phyloP scores from a whole-genome alignment of 2,329 filamentous ascomycete genomes.

The Coniochaeta prunicola region DNA sequence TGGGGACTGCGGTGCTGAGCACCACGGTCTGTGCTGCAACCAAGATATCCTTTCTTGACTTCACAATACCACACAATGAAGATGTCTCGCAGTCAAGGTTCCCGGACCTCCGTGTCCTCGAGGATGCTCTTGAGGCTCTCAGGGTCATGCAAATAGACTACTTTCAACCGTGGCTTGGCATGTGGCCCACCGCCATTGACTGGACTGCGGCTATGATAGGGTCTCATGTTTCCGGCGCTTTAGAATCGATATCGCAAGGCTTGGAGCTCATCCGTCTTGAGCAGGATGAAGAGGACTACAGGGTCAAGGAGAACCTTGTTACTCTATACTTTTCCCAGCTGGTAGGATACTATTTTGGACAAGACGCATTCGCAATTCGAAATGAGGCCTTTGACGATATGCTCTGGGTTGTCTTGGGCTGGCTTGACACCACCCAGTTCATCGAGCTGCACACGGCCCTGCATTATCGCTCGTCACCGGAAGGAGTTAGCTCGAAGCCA shows the following conservation, averaged over 20 bases:
- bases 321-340: conserved; percentile 75
- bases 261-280: conserved; percentile 29
- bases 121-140: conserved; percentile 55
- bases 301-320: conserved; percentile 67
- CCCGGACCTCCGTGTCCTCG: conserved; percentile 21
- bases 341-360: conserved; percentile 75
- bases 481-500: neutral
- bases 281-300: conserved; percentile 26
- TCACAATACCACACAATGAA: neutral
- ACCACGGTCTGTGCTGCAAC: neutral
- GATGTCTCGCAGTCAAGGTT: neutral
- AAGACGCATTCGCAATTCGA: conserved; percentile 68
- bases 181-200: conserved; percentile 81
- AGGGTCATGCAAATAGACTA: conserved; percentile 70
- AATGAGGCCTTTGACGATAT: conserved; percentile 85
- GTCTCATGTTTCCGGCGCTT: conserved; percentile 68
- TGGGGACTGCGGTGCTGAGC: neutral
- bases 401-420: conserved; percentile 88
- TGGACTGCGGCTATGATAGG: conserved; percentile 86
- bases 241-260: conserved; percentile 62
- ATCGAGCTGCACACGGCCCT: conserved; percentile 59
- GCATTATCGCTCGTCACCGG: conserved; percentile 39
- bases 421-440: conserved; percentile 78
- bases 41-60: neutral
- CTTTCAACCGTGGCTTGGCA: conserved; percentile 70